Conservation (phyloP, 257 asterid species). For the Lycium barbarum region DNA sequence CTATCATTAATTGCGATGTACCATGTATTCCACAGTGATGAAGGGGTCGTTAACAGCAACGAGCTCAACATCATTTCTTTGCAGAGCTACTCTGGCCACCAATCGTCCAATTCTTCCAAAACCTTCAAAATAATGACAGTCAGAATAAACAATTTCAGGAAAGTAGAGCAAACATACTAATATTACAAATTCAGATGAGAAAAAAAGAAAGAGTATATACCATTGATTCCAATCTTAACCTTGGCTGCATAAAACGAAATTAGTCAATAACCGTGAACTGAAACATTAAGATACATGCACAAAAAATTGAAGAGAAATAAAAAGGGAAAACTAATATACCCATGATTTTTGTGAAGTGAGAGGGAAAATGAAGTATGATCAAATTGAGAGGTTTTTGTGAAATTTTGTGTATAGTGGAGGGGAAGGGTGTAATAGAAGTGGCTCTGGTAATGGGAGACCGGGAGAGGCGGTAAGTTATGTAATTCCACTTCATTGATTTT, state of each 20-base stretch:
- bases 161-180: background rate
- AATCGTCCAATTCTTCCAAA: conserved; percentile 89
- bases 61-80: conserved; percentile 81
- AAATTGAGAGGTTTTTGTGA: background rate
- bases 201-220: conserved; percentile 37
- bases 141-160: background rate
- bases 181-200: background rate
- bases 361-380: background rate
- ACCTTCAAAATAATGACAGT: conserved; percentile 41
- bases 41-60: conserved; percentile 95
- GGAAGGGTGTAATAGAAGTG: background rate
- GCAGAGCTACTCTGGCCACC: conserved; percentile 86
- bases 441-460: background rate
- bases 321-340: background rate
- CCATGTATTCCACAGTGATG: conserved; percentile 84
- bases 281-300: background rate
- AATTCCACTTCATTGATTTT: background rate
- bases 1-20: background rate
- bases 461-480: background rate
- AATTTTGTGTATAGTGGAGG: background rate
- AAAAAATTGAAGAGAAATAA: background rate
- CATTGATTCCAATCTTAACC: conserved; percentile 87
- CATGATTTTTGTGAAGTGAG: background rate
- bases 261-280: background rate
- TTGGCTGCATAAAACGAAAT: conserved; percentile 53